Evolutionary conservation across 192 early-diverging fungal genomes (phyloP).

Genomic region (Podila horticola): DNA sequence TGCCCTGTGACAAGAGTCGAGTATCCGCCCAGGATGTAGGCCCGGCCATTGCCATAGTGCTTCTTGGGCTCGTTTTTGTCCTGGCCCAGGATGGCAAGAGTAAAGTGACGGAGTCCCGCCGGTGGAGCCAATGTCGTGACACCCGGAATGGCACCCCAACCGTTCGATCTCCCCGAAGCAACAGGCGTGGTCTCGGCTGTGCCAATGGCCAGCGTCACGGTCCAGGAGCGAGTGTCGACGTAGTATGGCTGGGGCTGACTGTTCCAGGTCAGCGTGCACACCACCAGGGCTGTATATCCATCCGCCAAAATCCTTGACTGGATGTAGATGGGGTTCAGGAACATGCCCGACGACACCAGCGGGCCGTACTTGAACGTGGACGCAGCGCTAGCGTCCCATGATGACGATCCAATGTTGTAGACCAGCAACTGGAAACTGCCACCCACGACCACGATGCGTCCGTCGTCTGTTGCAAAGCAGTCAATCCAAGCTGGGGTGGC

Average conservation of each 20-base stretch:
- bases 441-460: conserved; percentile 39
- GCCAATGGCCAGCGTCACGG: conserved; percentile 34
- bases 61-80: conserved; percentile 12
- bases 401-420: conserved; percentile 10
- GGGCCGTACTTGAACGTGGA: conserved; percentile 21
- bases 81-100: conserved; percentile 31
- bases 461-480: conserved; percentile 48
- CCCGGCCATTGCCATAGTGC: conserved; percentile 27
- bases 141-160: conserved; percentile 39
- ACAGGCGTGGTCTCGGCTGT: conserved; percentile 30
- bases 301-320: conserved; percentile 40
- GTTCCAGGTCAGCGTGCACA: conserved; percentile 49
- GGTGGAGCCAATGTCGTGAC: conserved; percentile 20
- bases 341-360: conserved; percentile 16
- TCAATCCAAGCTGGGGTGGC: conserved; percentile 36
- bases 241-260: conserved; percentile 49
- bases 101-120: conserved; percentile 38
- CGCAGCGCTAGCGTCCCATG: conserved; percentile 12
- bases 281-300: conserved; percentile 33
- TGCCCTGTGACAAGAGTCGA: conserved; percentile 30
- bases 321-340: conserved; percentile 38
- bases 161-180: conserved; percentile 9
- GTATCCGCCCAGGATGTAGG: conserved; percentile 40
- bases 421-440: conserved; percentile 28
- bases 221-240: conserved; percentile 36